These are phyloP conservation scores for Trichothecium roseum DNA, from an alignment of 2,329 filamentous ascomycete genomes.

Conservation along the genomic window DNA sequence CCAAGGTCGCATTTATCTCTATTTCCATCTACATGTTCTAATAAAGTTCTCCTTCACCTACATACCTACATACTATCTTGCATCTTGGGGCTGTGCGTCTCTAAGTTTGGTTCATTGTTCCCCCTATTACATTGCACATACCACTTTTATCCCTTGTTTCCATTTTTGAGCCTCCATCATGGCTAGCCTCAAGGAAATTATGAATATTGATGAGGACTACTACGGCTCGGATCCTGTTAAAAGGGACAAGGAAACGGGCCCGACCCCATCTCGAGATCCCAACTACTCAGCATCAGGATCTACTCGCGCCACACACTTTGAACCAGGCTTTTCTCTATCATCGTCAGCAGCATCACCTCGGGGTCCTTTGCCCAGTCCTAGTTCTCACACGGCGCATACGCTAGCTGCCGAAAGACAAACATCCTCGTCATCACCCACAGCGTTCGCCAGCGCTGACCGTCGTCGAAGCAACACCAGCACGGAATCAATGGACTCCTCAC, in stretches of 20 bases:
- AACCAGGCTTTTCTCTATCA: conserved; percentile 3
- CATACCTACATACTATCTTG: conserved; percentile 14
- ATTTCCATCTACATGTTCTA: too few species aligned
- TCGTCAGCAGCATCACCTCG: conserved; percentile 21
- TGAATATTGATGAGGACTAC: conserved; percentile 43
- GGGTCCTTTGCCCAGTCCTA: conserved; percentile 23
- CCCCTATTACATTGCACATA: conserved; percentile 5
- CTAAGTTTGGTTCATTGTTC: conserved; percentile 29
- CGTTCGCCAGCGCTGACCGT: conserved; percentile 18
- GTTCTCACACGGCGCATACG: conserved; percentile 14
- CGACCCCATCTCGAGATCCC: conserved; percentile 17
- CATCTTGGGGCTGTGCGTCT: conserved; percentile 33
- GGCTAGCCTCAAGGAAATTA: conserved; percentile 46
- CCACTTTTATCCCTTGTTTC: conserved; percentile 14
- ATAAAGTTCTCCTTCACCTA: background rate
- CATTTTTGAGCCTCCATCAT: conserved; percentile 31
- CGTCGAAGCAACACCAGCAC: conserved; percentile 35
- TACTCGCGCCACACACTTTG: conserved; percentile 12
- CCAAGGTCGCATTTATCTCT: background rate
- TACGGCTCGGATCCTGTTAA: conserved; percentile 31
- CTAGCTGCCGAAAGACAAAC: conserved; percentile 3
- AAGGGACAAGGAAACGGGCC: conserved; percentile 31
- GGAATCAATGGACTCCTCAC: conserved; percentile 36
- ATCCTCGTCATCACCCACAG: conserved; percentile 7
- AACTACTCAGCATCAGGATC: conserved; percentile 18